phyloP scores from a whole-genome alignment of 768 basidiomycete species.

The Amanita pseudoporphyria region DNA sequence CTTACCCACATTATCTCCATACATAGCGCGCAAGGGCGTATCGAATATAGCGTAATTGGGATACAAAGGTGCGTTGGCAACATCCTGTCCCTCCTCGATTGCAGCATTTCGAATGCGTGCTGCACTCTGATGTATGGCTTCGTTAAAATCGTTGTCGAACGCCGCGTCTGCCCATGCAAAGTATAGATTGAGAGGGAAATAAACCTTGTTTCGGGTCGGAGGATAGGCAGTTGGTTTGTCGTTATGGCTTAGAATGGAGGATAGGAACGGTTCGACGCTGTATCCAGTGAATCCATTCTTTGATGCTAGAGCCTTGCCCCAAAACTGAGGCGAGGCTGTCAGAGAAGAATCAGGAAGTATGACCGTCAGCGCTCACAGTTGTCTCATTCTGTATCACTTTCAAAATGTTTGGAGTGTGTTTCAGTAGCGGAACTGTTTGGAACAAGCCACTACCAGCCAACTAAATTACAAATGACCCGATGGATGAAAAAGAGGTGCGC shows the following conservation, averaged over 20 bases:
- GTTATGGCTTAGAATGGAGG: slow-evolving; percentile 27
- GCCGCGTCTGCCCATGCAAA: slow-evolving; percentile 14
- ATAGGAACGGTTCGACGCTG: slow-evolving; percentile 35
- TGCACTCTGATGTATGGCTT: slow-evolving; percentile 25
- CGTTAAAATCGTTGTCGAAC: slow-evolving; percentile 19
- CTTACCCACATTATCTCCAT: slow-evolving; percentile 28
- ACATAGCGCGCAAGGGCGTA: slow-evolving; percentile 33
- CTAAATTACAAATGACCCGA: neutral
- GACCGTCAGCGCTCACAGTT: slow-evolving; percentile 14
- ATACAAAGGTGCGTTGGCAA: too few relatives aligned
- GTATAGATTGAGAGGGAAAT: slow-evolving; percentile 19
- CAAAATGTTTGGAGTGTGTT: slow-evolving; percentile 21
- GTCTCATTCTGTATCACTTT: slow-evolving; percentile 27
- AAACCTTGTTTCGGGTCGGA: slow-evolving; percentile 17
- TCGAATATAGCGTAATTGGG: slow-evolving; percentile 38
- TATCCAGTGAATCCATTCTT: slow-evolving; percentile 18
- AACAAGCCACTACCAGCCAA: slow-evolving; percentile 19
- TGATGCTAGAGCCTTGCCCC: neutral
- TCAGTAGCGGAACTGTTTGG: slow-evolving; percentile 26
- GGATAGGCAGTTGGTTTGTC: slow-evolving; percentile 34
- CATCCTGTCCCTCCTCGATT: too few relatives aligned
- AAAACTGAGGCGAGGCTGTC: neutral
- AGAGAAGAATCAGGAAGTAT: neutral
- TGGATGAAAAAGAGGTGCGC: neutral
- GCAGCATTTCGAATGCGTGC: slow-evolving; percentile 25